Evolutionary conservation across 2,329 filamentous ascomycete species (phyloP), one percentile per base, ranked within the genome.

Genomic region (Xylaria polymorpha): DNA sequence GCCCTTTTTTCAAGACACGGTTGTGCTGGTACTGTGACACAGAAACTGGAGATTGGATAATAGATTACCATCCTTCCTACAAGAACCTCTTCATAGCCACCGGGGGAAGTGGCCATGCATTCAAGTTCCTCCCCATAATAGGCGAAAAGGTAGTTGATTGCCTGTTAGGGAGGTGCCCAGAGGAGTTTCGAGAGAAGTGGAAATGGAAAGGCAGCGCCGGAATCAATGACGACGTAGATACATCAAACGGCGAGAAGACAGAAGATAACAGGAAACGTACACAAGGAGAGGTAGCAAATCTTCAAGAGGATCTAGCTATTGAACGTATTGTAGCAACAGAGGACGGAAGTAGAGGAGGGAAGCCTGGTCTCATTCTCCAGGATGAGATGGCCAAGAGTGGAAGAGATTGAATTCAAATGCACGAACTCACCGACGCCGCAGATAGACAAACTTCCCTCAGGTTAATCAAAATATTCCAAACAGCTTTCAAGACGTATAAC

Each of bases 11-110:
- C 67, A 82, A 83, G 62, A 91, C 88, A 1, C 84, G 90, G 29
- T 80, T 93, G 62, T 94, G 91, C 81, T 94, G 91, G 91, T 94
- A 94, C 78, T 89, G 88, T 5, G 91, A 94, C 80, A 94, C 91
- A 74, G 85, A 88, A 8, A 88, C 87, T 20, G 91, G 88, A 25
- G 89, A 94, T 76, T 94, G 92, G 81, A 84, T 94, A 64, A 84
- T 93, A 69, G 87, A 90, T 75, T 89, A 90, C 78, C 91, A 93
- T 74, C 91, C 91, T 0, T 80, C 83, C 18, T 87, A 87, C 79
- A 77, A 83, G 66, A 84, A 85, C 15, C 79, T 91, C 4, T 91
- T 91, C 74, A 74, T 91, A 29, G 87, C 87, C 0, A 90, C 88
- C 0, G 89, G 88, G 3, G 89, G 88, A 62, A 90, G 87, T 71